phyloP scores from a whole-genome alignment of 805 yeast genomes.

The Vanderwaltozyma tropicalis region DNA sequence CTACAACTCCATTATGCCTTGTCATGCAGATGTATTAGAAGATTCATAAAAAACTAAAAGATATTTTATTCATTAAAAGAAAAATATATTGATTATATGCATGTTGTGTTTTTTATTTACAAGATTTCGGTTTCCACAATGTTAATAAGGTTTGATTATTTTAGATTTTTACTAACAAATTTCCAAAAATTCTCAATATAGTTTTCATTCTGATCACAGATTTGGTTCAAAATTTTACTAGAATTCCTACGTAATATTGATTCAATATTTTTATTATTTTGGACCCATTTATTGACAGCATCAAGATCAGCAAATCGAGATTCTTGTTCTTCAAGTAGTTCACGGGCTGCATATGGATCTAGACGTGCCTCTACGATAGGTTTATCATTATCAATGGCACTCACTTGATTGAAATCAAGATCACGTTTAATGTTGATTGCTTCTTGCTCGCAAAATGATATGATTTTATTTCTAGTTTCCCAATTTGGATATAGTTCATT shows the following conservation, averaged over 20 bases:
- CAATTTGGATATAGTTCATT: conserved; percentile 37
- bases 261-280: conserved; percentile 35
- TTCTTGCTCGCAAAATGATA: conserved; percentile 34
- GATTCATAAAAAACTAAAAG: too few species aligned
- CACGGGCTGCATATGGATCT: conserved; percentile 44
- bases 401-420: conserved; percentile 14
- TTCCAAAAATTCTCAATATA: conserved; percentile 17
- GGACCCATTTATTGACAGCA: conserved; percentile 28
- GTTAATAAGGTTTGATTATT: neutral
- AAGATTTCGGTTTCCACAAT: too few species aligned
- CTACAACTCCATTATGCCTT: too few species aligned
- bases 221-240: conserved; percentile 26
- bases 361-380: conserved; percentile 25
- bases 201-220: conserved; percentile 27
- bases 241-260: conserved; percentile 31
- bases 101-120: too few species aligned
- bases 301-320: conserved; percentile 22
- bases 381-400: conserved; percentile 9
- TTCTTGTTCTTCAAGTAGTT: conserved; percentile 25
- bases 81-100: too few species aligned
- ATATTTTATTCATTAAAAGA: too few species aligned
- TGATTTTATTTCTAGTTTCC: conserved; percentile 32
- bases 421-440: conserved; percentile 25
- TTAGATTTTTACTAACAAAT: neutral
- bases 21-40: too few species aligned